Evolutionary conservation across 2,329 filamentous ascomycete species (phyloP).

Genomic region (Mollisiaceae sp.): DNA sequence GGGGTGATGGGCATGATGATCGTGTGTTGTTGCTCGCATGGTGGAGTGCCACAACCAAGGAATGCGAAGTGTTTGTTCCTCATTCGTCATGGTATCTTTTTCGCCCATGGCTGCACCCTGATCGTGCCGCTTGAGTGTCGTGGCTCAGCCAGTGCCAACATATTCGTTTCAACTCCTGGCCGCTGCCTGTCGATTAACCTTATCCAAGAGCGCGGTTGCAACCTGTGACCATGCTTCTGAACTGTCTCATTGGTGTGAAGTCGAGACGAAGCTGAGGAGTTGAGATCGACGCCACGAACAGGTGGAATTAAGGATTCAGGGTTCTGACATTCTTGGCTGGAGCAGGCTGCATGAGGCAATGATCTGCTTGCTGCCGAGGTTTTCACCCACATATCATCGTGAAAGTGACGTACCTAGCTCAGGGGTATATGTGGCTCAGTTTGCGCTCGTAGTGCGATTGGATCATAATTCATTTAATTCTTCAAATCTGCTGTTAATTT

Average conservation of each 20-base stretch:
- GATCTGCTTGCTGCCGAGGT: slow-evolving; percentile 9
- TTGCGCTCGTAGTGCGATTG: slow-evolving; percentile 8
- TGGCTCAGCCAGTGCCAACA: slow-evolving; percentile 19
- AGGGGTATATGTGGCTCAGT: slow-evolving; percentile 19
- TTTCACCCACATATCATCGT: not conserved
- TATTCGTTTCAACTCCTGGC: slow-evolving; percentile 13
- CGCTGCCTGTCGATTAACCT: not conserved
- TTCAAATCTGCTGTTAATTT: not conserved
- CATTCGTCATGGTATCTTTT: slow-evolving; percentile 13
- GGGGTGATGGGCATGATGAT: slow-evolving; percentile 12
- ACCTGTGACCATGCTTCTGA: not conserved
- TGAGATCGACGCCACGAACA: slow-evolving; percentile 9
- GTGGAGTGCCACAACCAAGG: slow-evolving; percentile 21
- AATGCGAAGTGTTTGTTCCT: slow-evolving; percentile 18
- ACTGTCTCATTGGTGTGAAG: not conserved
- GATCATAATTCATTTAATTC: not conserved
- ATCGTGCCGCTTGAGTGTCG: slow-evolving; percentile 10
- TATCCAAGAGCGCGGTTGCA: not conserved
- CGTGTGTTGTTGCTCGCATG: slow-evolving; percentile 14
- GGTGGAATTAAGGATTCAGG: slow-evolving; percentile 18
- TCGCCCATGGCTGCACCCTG: slow-evolving; percentile 7
- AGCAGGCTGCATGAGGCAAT: not conserved
- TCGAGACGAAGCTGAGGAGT: slow-evolving; percentile 5
- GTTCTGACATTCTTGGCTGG: slow-evolving; percentile 9
- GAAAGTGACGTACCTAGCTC: slow-evolving; percentile 17